phyloP scores from a whole-genome alignment of 345 rosid genomes.

The Populus davidiana region DNA sequence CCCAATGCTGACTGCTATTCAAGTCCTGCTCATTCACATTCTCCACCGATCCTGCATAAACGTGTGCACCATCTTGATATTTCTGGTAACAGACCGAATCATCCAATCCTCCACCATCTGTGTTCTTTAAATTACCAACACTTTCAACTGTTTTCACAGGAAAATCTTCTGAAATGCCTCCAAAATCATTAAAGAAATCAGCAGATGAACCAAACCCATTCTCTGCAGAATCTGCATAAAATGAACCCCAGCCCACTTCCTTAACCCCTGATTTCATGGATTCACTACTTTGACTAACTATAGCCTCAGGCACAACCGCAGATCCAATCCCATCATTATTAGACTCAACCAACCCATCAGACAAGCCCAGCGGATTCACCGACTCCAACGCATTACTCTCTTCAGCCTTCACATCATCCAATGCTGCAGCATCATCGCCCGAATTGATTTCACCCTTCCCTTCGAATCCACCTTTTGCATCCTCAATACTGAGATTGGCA shows the following conservation, averaged over 20 bases:
- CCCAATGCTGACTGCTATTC: slow-evolving; percentile 65
- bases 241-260: slow-evolving; percentile 88
- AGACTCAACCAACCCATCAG: slow-evolving; percentile 18
- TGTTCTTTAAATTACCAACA: slow-evolving; percentile 24
- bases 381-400: slow-evolving; percentile 20
- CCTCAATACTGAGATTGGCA: slow-evolving; percentile 53
- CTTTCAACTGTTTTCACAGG: slow-evolving; percentile 33
- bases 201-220: slow-evolving; percentile 67
- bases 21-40: slow-evolving; percentile 47
- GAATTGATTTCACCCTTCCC: slow-evolving; percentile 17
- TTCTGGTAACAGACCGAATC: slow-evolving; percentile 38
- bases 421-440: slow-evolving; percentile 21
- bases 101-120: slow-evolving; percentile 22
- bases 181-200: slow-evolving; percentile 70
- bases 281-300: slow-evolving; percentile 31
- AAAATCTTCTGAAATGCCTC: slow-evolving; percentile 35
- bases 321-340: slow-evolving; percentile 27
- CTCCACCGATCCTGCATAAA: slow-evolving; percentile 29
- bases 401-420: neutral
- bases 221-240: slow-evolving; percentile 53
- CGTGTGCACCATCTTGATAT: slow-evolving; percentile 32
- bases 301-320: slow-evolving; percentile 27
- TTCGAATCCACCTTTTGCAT: slow-evolving; percentile 28
- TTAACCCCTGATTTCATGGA: slow-evolving; percentile 49
- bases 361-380: slow-evolving; percentile 17